Evolutionary conservation across 768 basidiomycete genomes (phyloP).

Genomic region (Myochromella boudieri): DNA sequence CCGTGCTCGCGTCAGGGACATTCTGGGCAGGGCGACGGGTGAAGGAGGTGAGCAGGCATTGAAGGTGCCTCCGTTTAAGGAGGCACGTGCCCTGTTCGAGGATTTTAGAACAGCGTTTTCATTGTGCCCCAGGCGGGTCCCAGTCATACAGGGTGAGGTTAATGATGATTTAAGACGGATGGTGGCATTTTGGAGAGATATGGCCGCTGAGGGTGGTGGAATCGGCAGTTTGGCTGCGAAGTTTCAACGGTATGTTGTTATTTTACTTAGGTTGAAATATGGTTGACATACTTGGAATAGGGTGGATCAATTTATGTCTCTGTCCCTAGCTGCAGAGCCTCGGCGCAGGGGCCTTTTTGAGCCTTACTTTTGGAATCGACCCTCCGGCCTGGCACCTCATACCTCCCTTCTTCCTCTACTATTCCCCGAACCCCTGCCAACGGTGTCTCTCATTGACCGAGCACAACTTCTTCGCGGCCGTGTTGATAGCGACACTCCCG

Average conservation of each 20-base stretch:
- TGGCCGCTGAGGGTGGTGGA: constrained; percentile 39
- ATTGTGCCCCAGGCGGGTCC: constrained; percentile 45
- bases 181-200: constrained; percentile 57
- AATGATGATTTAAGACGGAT: constrained; percentile 49
- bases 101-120: constrained; percentile 47
- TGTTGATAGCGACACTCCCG: constrained; percentile 66
- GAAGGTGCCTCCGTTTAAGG: constrained; percentile 36
- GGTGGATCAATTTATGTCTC: constrained; percentile 74
- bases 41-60: constrained; percentile 45
- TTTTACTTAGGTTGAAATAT: not conserved
- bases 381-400: constrained; percentile 34
- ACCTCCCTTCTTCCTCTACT: constrained; percentile 63
- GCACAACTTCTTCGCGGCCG: constrained; percentile 63
- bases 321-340: constrained; percentile 75
- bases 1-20: constrained; percentile 42
- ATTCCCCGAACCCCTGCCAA: constrained; percentile 75
- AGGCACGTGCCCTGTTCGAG: constrained; percentile 51
- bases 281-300: constrained; percentile 32
- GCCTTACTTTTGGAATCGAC: constrained; percentile 70
- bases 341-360: constrained; percentile 74
- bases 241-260: constrained; percentile 56
- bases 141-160: constrained; percentile 36
- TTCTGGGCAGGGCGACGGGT: constrained; percentile 44
- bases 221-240: constrained; percentile 47
- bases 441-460: constrained; percentile 67